A percentile compares a stretch with the other conserved stretches of the same genome.
Conservation (phyloP, 2,329 filamentous ascomycete species). For the Aspergillus spinulosporus region DNA sequence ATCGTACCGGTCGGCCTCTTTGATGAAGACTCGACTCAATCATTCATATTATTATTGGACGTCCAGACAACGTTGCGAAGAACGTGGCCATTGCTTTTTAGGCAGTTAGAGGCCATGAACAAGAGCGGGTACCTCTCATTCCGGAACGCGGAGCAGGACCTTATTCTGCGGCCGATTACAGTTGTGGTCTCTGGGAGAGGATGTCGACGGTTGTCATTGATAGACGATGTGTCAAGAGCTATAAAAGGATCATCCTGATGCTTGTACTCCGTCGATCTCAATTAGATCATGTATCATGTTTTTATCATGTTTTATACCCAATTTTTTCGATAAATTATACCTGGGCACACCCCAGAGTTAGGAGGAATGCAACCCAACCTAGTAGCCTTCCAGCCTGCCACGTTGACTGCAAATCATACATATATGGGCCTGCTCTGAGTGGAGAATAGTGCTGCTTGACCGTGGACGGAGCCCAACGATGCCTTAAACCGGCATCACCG, state of each 20-base stretch:
- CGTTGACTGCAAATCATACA: constrained; percentile 18
- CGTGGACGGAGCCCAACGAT: constrained; percentile 13
- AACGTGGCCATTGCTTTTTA: constrained; percentile 23
- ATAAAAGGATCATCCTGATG: not conserved
- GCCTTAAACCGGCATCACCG: constrained; percentile 4
- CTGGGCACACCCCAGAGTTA: not conserved
- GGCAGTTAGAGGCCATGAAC: constrained; percentile 23
- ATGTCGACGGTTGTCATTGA: not conserved
- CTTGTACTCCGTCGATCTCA: not conserved
- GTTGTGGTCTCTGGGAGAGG: constrained; percentile 25
- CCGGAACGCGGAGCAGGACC: constrained; percentile 19
- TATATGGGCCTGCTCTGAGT: not conserved
- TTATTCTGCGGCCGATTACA: constrained; percentile 27
- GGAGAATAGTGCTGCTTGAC: not conserved
- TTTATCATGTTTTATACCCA: constrained; percentile 1
- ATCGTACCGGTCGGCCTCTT: constrained; percentile 12
- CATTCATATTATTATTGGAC: constrained; percentile 30
- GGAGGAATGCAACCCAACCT: not conserved
- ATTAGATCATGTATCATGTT: not conserved
- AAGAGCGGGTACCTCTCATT: constrained; percentile 27
- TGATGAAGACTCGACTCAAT: constrained; percentile 10
- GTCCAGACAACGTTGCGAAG: constrained; percentile 20
- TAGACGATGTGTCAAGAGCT: constrained; percentile 1
- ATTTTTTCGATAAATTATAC: not conserved
- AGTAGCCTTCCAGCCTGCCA: constrained; percentile 13